Evolutionary conservation across 2,329 filamentous ascomycete species (phyloP).

Genomic region (Aplosporella prunicola): DNA sequence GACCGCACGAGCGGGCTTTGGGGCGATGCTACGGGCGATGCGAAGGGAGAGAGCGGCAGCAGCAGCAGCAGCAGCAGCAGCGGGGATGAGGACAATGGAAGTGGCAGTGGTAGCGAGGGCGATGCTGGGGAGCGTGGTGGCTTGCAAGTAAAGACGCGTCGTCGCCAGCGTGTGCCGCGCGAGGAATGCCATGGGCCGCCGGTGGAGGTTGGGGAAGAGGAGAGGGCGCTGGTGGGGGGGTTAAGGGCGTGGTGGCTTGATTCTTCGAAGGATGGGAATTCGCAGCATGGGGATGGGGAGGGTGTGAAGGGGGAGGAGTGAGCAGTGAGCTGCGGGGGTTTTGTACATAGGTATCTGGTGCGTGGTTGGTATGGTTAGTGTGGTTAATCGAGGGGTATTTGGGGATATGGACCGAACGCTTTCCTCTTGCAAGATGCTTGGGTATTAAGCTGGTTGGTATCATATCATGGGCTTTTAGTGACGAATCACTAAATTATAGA

Average conservation of each 20-base stretch:
- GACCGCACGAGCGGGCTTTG: conserved; percentile 18
- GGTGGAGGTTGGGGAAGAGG: conserved; percentile 38
- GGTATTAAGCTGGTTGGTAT: too few relatives aligned
- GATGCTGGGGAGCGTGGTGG: not conserved
- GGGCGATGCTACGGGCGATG: conserved; percentile 15
- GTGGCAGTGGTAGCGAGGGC: not conserved
- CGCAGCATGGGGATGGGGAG: not conserved
- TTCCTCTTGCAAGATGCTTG: too few relatives aligned
- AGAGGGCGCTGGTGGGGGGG: conserved; percentile 32
- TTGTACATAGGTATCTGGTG: too few relatives aligned
- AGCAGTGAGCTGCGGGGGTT: too few relatives aligned
- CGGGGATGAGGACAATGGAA: not conserved
- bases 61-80: not conserved
- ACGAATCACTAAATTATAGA: too few relatives aligned
- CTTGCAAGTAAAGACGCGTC: not conserved
- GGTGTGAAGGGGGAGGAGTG: not conserved
- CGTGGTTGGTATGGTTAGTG: too few relatives aligned
- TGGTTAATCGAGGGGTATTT: too few relatives aligned
- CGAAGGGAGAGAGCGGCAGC: not conserved
- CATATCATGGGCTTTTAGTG: too few relatives aligned
- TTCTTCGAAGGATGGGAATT: not conserved
- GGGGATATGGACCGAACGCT: too few relatives aligned
- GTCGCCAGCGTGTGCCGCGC: conserved; percentile 10
- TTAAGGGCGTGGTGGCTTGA: conserved; percentile 33
- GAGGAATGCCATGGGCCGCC: conserved; percentile 38